Evolutionary conservation across 768 basidiomycete species (phyloP), one percentile per base, ranked within the genome.

Genomic region (Hygrophorus pudorinus): DNA sequence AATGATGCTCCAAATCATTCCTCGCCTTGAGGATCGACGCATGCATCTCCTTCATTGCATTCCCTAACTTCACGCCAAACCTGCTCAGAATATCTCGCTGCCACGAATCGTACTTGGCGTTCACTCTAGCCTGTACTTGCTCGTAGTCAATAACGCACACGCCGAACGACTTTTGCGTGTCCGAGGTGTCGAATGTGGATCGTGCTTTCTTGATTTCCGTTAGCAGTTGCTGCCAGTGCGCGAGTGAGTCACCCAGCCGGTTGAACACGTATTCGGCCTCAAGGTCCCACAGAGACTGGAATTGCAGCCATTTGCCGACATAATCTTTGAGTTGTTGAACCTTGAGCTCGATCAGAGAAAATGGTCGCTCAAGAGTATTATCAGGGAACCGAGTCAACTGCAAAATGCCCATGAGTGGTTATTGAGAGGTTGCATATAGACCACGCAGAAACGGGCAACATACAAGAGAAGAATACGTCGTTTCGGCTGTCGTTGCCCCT

Each of bases 51-150:
- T 93, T 93, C 91, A 99, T 97, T 43, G 83, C 83, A 48, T 83
- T 84, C 3, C 91, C 90, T 45, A 99, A 73, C 69, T 96, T 97
- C 48, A 78, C 75, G 3, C 96, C 94, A 57, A 97, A 98, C 38
- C 91, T 73, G 49, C 79, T 82, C 52, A 97, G 68, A 48, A 99
- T 90, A 54, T 99, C 96, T 48, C 85, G 73, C 69, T 98, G 94
- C 94, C 96, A 98, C 14, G 89, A 71, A 59, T 98, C 96, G 60
- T 99, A 99, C 68, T 97, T 98, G 48, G 93, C 90, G 62, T 97
- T 97, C 56, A 99, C 96, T 52, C 93, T 77, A 36, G 88, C 78
- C 64, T 99, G 96, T 20, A 97, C 96, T 62, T 94, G 93, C 61
- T 98, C 94, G 62, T 97, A 99, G 63, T 97, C 89, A 55, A 99